Evolutionary conservation across 306 rosid genomes (phyloP), one percentile per base, ranked within the genome.

Genomic region (Cucurbita maxima): DNA sequence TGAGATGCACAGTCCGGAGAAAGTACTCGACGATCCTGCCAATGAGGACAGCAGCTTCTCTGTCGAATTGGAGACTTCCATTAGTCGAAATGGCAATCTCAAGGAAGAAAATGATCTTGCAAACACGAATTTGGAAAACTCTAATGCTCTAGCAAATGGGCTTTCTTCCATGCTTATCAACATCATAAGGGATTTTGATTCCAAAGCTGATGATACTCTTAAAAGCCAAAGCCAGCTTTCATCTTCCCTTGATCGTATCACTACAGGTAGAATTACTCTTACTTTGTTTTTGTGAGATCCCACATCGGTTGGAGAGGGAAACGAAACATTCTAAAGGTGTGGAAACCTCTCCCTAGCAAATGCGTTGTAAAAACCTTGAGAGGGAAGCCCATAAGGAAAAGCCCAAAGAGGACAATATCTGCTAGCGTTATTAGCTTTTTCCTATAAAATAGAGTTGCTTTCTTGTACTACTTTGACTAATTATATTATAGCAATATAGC

Each of bases 221-320:
- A 75, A 61, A n/a, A 75, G 72, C 78, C 78, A 75, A 16, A 38
- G 44, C 61, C 58, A 61, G 22, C 78, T 75, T 20, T 75, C 72
- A n/a, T 75, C 59, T 61, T 30, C 58, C 67, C 78, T 75, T 10
- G 50, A 75, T 52, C 71, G 78, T n/a, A 60, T 75, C 20, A 19
- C 56, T 53, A 44, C 30, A 60, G 78, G 78, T 50, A 16, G 10
- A 47, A 53, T 53, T 30, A 22, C 11, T 6, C 53, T 43, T 44
- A 16, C 51, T 58, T 44, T 20, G 19, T 30, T 30, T 30, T 2
- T 30, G 34, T 2, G 34, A 30, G 34, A 30, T 30, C 34, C 3
- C 34, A 30, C 34, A 30, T 30, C 4, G 34, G 34, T 30, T 30
- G 34, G 34, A 30, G 34, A 30, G 34, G 3, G 34, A 3, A 30